Conservation (phyloP, 2,329 filamentous ascomycete genomes). For the Pseudocercospora musae region DNA sequence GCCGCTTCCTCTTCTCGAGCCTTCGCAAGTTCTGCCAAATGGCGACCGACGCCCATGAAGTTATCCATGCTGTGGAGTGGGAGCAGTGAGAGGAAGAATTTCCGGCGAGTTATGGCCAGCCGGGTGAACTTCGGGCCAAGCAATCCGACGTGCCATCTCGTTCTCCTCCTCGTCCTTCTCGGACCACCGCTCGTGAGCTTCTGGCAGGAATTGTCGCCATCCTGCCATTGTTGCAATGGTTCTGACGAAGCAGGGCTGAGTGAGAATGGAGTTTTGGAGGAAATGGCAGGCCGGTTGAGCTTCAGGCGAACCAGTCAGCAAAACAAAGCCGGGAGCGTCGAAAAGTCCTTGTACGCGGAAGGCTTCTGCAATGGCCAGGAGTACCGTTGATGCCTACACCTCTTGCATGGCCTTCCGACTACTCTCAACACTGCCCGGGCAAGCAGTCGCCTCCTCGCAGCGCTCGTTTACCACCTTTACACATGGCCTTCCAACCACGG, state of each 20-base stretch:
- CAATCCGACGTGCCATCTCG: neutral
- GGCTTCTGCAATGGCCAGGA: neutral
- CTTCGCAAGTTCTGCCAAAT: neutral
- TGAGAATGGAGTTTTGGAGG: neutral
- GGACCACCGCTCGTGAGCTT: neutral
- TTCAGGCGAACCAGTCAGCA: neutral
- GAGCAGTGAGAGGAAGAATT: neutral
- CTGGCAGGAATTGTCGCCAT: neutral
- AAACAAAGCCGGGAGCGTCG: neutral
- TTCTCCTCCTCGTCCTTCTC: neutral
- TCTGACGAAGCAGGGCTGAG: neutral
- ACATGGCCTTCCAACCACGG: too few species aligned
- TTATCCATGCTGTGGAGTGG: neutral
- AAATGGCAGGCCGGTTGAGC: neutral
- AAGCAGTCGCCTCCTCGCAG: neutral
- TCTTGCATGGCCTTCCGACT: neutral
- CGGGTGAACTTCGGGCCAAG: neutral
- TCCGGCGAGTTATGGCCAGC: neutral
- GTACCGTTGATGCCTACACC: neutral
- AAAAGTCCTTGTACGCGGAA: neutral
- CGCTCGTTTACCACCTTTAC: neutral
- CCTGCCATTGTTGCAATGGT: neutral
- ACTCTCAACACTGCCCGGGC: neutral
- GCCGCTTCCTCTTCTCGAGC: neutral
- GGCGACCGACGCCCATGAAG: neutral